These are phyloP conservation scores for Pythium sukuiense DNA, from an alignment of 352 stramenopile species.

Conservation along the genomic window DNA sequence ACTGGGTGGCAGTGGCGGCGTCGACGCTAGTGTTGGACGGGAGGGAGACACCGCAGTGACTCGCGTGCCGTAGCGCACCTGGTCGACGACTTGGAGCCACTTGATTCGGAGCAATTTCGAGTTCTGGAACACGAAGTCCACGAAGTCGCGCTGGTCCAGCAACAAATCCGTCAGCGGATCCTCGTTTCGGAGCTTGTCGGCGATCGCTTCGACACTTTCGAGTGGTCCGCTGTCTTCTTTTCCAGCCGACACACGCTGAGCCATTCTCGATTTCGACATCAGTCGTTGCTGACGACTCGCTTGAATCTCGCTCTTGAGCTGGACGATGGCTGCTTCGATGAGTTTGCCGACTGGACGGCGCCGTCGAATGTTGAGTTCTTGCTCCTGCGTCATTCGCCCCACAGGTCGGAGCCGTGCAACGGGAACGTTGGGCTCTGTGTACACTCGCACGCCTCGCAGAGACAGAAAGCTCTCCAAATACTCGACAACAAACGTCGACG, in stretches of 20 bases:
- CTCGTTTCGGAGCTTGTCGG: slow-evolving; percentile 40
- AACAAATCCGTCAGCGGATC: slow-evolving; percentile 38
- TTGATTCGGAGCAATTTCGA: slow-evolving; percentile 39
- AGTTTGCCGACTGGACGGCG: slow-evolving; percentile 7
- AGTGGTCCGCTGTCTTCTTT: neutral
- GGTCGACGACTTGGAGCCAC: slow-evolving; percentile 55
- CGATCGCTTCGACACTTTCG: slow-evolving; percentile 36
- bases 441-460: slow-evolving; percentile 32
- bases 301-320: slow-evolving; percentile 22
- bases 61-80: slow-evolving; percentile 38
- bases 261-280: neutral
- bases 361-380: neutral
- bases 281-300: slow-evolving; percentile 7
- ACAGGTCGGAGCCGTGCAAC: slow-evolving; percentile 23
- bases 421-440: slow-evolving; percentile 28
- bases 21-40: neutral
- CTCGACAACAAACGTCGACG: slow-evolving; percentile 46
- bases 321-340: slow-evolving; percentile 20
- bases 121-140: slow-evolving; percentile 67
- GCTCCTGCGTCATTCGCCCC: neutral
- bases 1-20: slow-evolving; percentile 8
- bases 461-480: slow-evolving; percentile 33
- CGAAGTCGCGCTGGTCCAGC: slow-evolving; percentile 44
- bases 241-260: too few relatives aligned
- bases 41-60: neutral